These are phyloP conservation scores for Monilinia laxa DNA, from an alignment of 2,329 filamentous ascomycete species.

Conservation along the genomic window DNA sequence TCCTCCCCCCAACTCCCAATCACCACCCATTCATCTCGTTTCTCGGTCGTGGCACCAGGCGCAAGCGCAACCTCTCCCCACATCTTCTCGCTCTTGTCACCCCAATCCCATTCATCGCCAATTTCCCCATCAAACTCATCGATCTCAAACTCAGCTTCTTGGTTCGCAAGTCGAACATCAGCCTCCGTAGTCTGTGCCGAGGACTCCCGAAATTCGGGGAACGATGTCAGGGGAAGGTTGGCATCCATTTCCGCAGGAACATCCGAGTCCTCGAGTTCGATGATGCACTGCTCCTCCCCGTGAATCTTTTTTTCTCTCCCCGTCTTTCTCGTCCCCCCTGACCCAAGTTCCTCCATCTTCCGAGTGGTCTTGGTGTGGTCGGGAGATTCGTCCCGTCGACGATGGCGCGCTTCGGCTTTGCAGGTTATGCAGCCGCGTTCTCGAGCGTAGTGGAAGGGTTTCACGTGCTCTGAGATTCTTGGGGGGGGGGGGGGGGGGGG, in stretches of 20 bases:
- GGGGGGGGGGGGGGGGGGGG: not conserved
- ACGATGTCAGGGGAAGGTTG: too few relatives aligned
- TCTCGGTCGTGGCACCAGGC: not conserved
- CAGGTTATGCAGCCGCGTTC: not conserved
- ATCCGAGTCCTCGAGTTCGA: too few relatives aligned
- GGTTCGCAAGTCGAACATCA: too few relatives aligned
- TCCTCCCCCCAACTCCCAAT: not conserved
- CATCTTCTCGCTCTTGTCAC: not conserved
- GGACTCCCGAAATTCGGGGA: too few relatives aligned
- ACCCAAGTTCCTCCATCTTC: not conserved
- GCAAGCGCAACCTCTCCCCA: not conserved
- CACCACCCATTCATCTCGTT: not conserved
- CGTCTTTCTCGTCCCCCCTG: not conserved
- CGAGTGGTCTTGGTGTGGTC: too few relatives aligned
- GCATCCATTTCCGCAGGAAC: too few relatives aligned
- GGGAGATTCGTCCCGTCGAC: rapidly evolving
- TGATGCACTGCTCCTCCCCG: too few relatives aligned
- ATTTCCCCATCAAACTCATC: not conserved
- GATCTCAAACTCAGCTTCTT: not conserved
- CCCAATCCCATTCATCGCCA: not conserved
- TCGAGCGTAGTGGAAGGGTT: not conserved
- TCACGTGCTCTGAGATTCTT: not conserved
- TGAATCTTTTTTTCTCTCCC: too few relatives aligned
- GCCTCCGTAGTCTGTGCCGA: too few relatives aligned
- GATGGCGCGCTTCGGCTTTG: not conserved